Evolutionary conservation across 2,329 filamentous ascomycete genomes (phyloP), one percentile per base, ranked within the genome.

Genomic region (Calycina herbarum): DNA sequence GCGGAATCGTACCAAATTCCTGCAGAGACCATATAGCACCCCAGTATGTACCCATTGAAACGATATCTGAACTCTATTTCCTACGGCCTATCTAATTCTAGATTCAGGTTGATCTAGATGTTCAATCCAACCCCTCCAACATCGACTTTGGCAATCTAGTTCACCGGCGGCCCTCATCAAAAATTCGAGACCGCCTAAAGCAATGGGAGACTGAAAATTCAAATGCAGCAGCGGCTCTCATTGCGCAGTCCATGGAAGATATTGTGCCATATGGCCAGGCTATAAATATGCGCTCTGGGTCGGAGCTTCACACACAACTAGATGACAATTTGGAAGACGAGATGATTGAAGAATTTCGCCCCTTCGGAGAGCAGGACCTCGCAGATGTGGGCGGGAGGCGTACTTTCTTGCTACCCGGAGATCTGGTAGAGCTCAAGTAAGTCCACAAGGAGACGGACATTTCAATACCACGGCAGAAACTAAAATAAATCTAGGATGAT

Each of bases 291-390:
- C 17, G 7, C 11, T 3, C 31, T 24, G 27, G 33, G 17, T 15
- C 48, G 17, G n/a, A 29, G 10, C 15, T 20, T 20, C 67, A 70
- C 29, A 65, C 68, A 15, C 68, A 69, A 20, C 35, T 57, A 45
- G 63, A 69, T 27, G 57, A 40, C 20, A 67, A 63, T 8, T 29
- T 20, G 31, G 72, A 75, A 57, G 66, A 73, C 17, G 73, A 78
- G 17, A 63, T 38, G 48, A 68, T 75, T 38, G 59, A 57, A 15
- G 45, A 70, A 38, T 69, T 73, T 24, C 71, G 77, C 6, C 77
- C 78, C 57, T 70, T 82, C 59, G 75, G 77, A 33, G 76, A 76
- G 51, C 81, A 81, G 45, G 82, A 85, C 67, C 75, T 85, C n/a
- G 80, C 83, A 11, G 82, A 85, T 69, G 65, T 76, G 68, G 73